Evolutionary conservation across 2,329 filamentous ascomycete species (phyloP), one percentile per base, ranked within the genome.

Genomic region (Tothia fuscella): DNA sequence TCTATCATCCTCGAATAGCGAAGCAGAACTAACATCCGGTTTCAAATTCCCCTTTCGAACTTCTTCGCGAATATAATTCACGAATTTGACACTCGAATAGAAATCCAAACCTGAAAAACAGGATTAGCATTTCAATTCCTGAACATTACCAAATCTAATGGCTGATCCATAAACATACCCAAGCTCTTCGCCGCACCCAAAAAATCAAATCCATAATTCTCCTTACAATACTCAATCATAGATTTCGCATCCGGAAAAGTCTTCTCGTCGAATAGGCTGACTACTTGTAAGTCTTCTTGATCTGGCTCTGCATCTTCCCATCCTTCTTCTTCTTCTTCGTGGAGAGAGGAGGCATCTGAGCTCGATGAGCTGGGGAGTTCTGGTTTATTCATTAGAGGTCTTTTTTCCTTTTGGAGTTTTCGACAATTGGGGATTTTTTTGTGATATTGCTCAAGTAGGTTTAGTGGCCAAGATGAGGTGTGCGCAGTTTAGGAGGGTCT

Each of bases 1-100:
- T 49, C 73, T 71, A 48, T 96, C 89, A 47, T 86, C 76, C n/a
- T 77, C 70, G 47, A 95, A 78, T 20, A 77, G 67, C 2, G 67
- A 64, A 26, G 66, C 65, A 3, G 75, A 68, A 44, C 84, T 77
- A 32, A 80, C 62, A 44, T 72, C 67, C 1, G 76, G 75, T 3
- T 56, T 55, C 3, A 56, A 51, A 31, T 56, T 57, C 6, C 60
- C 61, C 24, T 55, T 57, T 34, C 58, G 48, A 16, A 60, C 59
- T 40, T 65, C 57, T 32, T 56, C 50, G 20, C 69, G 62, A 16
- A 72, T 57, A 48, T 64, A 72, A 50, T 73, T 73, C 47, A 72
- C 55, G 10, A 67, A 53, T 46, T 64, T 66, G 43, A 68, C 59
- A 19, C 54, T 58, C n/a, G 48, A 50, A 43, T 62, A 63, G 48